Evolutionary conservation across 2,329 filamentous ascomycete species (phyloP).

Genomic region (Sclerotinia spermophila): DNA sequence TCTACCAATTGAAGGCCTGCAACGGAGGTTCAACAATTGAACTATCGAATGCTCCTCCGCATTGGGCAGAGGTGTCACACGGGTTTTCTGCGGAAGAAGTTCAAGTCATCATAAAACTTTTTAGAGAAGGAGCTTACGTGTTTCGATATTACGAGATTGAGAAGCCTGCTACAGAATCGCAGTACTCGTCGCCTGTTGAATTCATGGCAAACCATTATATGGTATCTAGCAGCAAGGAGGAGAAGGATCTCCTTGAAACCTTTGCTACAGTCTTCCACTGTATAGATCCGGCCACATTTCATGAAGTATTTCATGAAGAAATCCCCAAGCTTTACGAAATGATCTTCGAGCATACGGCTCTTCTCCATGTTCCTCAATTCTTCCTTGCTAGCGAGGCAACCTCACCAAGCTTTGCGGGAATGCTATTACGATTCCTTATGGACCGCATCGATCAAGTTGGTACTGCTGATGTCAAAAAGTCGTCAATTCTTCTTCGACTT

Average conservation of each 20-base stretch:
- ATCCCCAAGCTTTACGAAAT: constrained; percentile 96
- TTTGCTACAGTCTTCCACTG: constrained; percentile 99
- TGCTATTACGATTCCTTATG: constrained; percentile 97
- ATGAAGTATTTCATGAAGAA: constrained; percentile 96
- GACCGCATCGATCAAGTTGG: constrained; percentile 93
- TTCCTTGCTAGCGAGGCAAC: constrained; percentile 98
- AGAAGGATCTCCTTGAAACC: constrained; percentile 94
- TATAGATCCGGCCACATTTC: constrained; percentile 96
- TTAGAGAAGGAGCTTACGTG: constrained; percentile 91
- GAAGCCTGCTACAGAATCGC: constrained; percentile 67
- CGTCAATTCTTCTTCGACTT: constrained; percentile 84
- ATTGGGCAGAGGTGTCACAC: constrained; percentile 94
- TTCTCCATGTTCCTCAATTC: constrained; percentile 95
- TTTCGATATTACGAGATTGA: constrained; percentile 97
- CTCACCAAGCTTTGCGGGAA: constrained; percentile 94
- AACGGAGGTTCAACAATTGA: constrained; percentile 75
- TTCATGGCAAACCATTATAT: constrained; percentile 95
- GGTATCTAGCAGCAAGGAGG: constrained; percentile 88
- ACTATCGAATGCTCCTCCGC: constrained; percentile 70
- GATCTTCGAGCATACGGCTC: constrained; percentile 92
- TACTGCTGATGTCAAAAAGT: constrained; percentile 85
- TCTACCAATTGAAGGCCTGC: constrained; percentile 89
- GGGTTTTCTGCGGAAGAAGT: constrained; percentile 98
- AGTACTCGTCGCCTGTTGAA: constrained; percentile 78
- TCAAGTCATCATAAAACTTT: constrained; percentile 91